These are phyloP conservation scores for Syzygium oleosum DNA, from an alignment of 345 rosid species.

Conservation along the genomic window DNA sequence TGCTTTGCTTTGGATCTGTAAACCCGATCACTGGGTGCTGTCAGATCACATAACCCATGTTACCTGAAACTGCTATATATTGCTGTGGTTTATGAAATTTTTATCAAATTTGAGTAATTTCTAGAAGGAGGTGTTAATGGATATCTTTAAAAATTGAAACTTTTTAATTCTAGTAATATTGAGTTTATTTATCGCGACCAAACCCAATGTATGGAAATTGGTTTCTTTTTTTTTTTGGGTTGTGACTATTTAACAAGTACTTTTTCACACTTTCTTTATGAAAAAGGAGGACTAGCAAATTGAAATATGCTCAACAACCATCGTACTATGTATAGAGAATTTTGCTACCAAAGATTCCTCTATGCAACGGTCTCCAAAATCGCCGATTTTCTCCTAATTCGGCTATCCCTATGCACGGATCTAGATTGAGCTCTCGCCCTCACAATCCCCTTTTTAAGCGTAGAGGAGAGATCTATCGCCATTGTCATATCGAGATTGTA, in stretches of 20 bases:
- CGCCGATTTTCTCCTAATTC: background rate
- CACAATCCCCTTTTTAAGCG: background rate
- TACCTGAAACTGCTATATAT: background rate
- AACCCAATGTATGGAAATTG: background rate
- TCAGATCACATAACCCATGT: background rate
- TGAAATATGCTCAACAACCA: background rate
- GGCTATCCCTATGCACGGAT: background rate
- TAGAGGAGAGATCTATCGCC: background rate
- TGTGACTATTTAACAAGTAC: background rate
- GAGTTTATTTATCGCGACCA: background rate
- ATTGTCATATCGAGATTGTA: background rate
- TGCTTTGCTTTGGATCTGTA: background rate
- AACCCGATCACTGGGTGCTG: background rate
- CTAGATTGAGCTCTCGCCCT: background rate
- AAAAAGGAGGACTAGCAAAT: background rate
- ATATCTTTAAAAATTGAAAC: background rate
- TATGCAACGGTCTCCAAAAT: background rate
- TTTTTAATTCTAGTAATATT: background rate
- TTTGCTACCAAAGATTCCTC: background rate
- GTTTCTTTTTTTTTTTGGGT: no score
- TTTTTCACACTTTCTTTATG: background rate
- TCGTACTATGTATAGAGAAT: background rate
- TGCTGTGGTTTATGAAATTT: background rate
- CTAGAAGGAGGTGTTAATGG: background rate
- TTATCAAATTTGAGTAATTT: background rate